These are phyloP conservation scores for Hibiscus mutabilis DNA, from an alignment of 345 rosid genomes.

Conservation along the genomic window DNA sequence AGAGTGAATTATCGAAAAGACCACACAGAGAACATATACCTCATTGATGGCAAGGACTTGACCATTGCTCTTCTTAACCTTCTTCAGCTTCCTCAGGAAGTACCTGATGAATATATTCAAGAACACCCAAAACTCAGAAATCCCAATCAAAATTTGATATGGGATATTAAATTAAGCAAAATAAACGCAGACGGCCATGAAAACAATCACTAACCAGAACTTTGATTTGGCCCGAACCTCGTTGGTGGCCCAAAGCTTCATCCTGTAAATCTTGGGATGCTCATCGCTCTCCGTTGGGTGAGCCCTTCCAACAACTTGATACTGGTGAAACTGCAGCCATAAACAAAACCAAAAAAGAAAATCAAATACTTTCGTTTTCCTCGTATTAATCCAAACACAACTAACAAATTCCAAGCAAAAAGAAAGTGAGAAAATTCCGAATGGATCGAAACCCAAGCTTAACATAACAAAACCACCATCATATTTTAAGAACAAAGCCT, in stretches of 20 bases:
- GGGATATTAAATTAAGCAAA: background rate
- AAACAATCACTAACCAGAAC: conserved; percentile 37
- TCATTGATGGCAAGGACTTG: conserved; percentile 44
- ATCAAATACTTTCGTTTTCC: background rate
- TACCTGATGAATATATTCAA: conserved; percentile 26
- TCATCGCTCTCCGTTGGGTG: conserved; percentile 51
- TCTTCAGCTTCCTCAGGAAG: conserved; percentile 34
- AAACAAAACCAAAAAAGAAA: background rate
- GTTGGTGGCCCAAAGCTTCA: conserved; percentile 65
- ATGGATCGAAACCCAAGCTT: background rate
- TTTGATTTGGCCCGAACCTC: conserved; percentile 57
- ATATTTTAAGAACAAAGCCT: background rate
- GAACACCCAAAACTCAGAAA: background rate
- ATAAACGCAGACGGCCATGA: background rate
- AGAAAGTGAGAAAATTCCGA: background rate
- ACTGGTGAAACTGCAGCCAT: conserved; percentile 43
- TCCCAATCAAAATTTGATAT: background rate
- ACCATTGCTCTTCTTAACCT: conserved; percentile 49
- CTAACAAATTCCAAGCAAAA: background rate
- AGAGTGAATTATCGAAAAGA: background rate
- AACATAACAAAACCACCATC: background rate
- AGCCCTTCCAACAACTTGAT: conserved; percentile 66
- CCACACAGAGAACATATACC: conserved; percentile 15
- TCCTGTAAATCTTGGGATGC: conserved; percentile 48
- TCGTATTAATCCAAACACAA: no score